Percentiles rank a stretch among this genome's conserved stretches.
These are phyloP conservation scores for Hymenotorrendiella dingleyae DNA, from an alignment of 2,329 filamentous ascomycete species.

Conservation along the genomic window DNA sequence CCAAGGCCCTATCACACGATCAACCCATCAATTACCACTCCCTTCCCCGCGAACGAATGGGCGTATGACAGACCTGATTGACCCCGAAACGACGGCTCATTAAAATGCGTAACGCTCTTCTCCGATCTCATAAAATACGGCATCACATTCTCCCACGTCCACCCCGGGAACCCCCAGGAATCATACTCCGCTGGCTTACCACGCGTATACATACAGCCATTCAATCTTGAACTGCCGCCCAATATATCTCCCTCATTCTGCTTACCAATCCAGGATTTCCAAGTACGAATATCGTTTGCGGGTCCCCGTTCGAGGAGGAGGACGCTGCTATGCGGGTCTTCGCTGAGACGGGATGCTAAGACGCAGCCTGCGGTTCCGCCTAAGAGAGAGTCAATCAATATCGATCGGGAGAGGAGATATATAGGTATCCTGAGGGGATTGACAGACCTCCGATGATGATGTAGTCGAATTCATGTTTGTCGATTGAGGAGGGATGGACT, in stretches of 20 bases:
- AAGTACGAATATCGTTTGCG: neutral
- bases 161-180: too few species aligned
- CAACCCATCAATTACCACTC: too few species aligned
- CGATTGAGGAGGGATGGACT: neutral
- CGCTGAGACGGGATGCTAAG: neutral
- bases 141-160: neutral
- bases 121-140: neutral
- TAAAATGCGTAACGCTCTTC: neutral
- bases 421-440: neutral
- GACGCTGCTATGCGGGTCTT: neutral
- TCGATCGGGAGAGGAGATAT: neutral
- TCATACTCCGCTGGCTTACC: neutral
- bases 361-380: neutral
- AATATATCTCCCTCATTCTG: neutral
- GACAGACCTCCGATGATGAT: neutral
- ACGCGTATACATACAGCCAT: neutral
- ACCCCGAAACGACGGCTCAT: neutral
- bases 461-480: neutral
- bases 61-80: neutral
- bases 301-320: neutral
- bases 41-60: too few species aligned
- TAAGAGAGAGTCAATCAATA: neutral
- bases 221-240: neutral
- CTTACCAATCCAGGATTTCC: neutral
- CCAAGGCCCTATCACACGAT: neutral